These are phyloP conservation scores for Fusarium sp. DNA, from an alignment of 2,329 filamentous ascomycete genomes.

Conservation along the genomic window DNA sequence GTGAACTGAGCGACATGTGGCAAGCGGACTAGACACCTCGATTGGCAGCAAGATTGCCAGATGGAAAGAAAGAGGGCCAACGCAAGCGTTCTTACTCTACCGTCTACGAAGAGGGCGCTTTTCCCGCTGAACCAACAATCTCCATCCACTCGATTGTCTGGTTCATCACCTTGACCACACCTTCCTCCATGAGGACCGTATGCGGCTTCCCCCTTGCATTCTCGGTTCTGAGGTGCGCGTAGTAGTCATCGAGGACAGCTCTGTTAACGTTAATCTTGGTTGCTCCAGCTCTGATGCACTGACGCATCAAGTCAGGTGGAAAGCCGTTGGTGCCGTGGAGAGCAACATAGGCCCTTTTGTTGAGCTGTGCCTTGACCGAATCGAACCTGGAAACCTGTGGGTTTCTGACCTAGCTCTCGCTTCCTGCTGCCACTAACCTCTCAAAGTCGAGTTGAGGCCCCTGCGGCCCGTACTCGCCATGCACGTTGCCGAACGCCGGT, in stretches of 20 bases:
- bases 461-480: constrained; percentile 76
- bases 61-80: not conserved
- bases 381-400: constrained; percentile 46
- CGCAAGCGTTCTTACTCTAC: not conserved
- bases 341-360: constrained; percentile 52
- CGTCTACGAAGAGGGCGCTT: not conserved
- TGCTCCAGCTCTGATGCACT: constrained; percentile 63
- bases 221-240: not conserved
- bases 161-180: not conserved
- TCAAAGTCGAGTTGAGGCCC: constrained; percentile 71
- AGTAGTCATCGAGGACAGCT: constrained; percentile 56
- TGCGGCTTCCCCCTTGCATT: not conserved
- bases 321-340: constrained; percentile 70
- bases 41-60: not conserved
- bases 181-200: not conserved
- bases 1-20: constrained; percentile 8
- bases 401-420: not conserved
- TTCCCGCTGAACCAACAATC: not conserved
- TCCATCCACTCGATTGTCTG: not conserved
- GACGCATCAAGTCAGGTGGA: constrained; percentile 60
- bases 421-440: constrained; percentile 17
- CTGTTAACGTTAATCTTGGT: constrained; percentile 71
- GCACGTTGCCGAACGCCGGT: constrained; percentile 81
- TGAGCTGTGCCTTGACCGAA: constrained; percentile 46
- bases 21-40: not conserved